phyloP scores from a whole-genome alignment of 2,329 filamentous ascomycete genomes.

The Aureobasidium sp. region DNA sequence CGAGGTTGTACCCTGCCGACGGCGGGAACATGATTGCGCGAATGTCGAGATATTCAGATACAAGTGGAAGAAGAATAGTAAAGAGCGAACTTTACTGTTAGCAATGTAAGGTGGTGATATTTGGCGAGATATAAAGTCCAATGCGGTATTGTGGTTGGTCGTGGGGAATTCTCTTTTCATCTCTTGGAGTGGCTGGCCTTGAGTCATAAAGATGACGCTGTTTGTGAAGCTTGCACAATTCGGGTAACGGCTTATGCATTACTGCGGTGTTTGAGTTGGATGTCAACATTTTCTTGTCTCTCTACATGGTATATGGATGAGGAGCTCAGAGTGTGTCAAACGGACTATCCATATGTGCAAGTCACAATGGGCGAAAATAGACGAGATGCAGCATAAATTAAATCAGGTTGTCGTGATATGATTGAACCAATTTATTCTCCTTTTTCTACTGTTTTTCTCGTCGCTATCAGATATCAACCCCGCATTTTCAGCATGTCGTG shows the following conservation, averaged over 20 bases:
- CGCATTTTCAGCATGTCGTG: too few relatives aligned
- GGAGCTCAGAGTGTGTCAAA: too few relatives aligned
- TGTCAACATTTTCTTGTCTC: neutral
- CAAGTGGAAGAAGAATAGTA: neutral
- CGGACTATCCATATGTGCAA: neutral
- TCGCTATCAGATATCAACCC: too few relatives aligned
- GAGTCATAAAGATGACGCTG: constrained; percentile 1
- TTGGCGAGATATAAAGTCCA: neutral
- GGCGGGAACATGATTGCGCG: constrained; percentile 42
- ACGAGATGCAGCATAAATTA: too few relatives aligned
- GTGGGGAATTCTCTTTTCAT: constrained; percentile 5
- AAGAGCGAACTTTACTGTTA: neutral
- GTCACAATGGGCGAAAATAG: too few relatives aligned
- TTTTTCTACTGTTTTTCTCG: too few relatives aligned
- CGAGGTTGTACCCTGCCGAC: constrained; percentile 54
- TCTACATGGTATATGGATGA: too few relatives aligned
- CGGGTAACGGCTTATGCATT: neutral
- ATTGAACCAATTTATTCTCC: too few relatives aligned
- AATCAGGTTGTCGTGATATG: too few relatives aligned
- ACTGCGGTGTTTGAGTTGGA: neutral
- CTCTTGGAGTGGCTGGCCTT: neutral
- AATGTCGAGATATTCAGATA: neutral
- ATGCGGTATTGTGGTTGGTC: constrained; percentile 1
- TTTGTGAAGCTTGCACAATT: neutral
- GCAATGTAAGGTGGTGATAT: neutral